Base-by-base conservation (phyloP, 2,329 filamentous ascomycete species). In the Neofusicoccum laricinum region DNA sequence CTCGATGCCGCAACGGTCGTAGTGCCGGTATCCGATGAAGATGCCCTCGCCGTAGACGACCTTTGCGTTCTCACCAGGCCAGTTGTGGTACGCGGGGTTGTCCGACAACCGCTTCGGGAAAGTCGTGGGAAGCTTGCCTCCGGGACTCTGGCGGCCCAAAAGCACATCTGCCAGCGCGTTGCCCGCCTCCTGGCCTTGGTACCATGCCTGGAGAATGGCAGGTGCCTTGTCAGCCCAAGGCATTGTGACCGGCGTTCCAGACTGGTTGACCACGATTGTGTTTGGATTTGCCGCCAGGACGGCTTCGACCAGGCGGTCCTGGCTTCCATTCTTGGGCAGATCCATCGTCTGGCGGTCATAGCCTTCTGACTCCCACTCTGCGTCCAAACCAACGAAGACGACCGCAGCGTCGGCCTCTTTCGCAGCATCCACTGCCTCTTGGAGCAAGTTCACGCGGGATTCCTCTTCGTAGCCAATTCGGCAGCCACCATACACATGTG, bases 161-260 rank as follows among this genome's bases (percentile, higher is more conserved):
- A 94, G 80, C 1, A 94, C 83, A 68, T 94, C 91, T 0, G 90
- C 90, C 66, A 96, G 89, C 11, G 88, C 88, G 71, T 93, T 92
- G 5, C 91, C 92, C 4, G 89, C 90, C 78, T 95, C 91, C 71
- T 95, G 92, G n/a, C 92, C 91, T 66, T 91, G 90, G 71, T 93
- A 95, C 90, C 91, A 95, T 7, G 90, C 85, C 72, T 92, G 89
- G 0, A 93, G 71, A 34, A 92, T 86, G 1, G 88, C 85, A 2
- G 88, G 85, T 2, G 89, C 87, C 21, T 81, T 76, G 67, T 86
- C 80, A 1, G 81, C 85, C 90, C 89, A 93, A 15, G 89, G 88
- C 87, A 91, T 87, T 3, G 82, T 81, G 30, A 90, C 84, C 0
- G 91, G 90, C 0, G 89, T 91, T 25, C 90, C 90, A 1, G 89